Percentiles rank a stretch among this genome's conserved stretches.
Evolutionary conservation across 1,284 basidiomycete species (phyloP).

Genomic region (Malassezia psittaci): DNA sequence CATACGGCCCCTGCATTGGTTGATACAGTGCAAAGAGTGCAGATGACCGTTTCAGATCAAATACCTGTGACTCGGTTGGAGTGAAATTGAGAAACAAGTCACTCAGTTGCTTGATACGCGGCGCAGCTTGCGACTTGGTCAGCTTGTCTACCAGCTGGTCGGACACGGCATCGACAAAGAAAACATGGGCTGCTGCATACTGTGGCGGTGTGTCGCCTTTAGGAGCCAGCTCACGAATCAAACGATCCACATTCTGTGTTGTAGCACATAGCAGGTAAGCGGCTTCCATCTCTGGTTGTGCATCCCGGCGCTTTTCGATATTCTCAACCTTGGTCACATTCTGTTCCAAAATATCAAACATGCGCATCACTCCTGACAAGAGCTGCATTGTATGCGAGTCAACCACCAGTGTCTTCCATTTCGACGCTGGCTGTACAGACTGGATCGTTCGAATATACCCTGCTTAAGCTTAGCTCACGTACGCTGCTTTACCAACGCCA

Average conservation of each 20-base stretch:
- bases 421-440: constrained; percentile 41
- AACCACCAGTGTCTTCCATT: constrained; percentile 94
- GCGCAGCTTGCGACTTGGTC: constrained; percentile 39
- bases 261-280: constrained; percentile 86
- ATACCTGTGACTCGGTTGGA: constrained; percentile 34
- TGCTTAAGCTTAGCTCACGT: constrained; percentile 4
- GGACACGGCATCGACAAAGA: constrained; percentile 66
- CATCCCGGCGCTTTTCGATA: constrained; percentile 35
- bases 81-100: constrained; percentile 45
- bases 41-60: constrained; percentile 36
- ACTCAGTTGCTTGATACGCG: constrained; percentile 38
- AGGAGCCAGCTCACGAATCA: constrained; percentile 54
- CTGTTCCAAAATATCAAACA: constrained; percentile 53
- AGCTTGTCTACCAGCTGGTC: constrained; percentile 38
- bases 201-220: constrained; percentile 49
- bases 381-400: constrained; percentile 81
- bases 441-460: constrained; percentile 38
- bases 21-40: constrained; percentile 27
- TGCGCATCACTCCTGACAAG: constrained; percentile 74
- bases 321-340: constrained; percentile 44
- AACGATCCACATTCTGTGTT: constrained; percentile 77
- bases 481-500: constrained; percentile 18
- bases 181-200: constrained; percentile 80
- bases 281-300: constrained; percentile 35
- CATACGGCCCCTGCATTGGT: constrained; percentile 52